Evolutionary conservation across 1,139 yeast genomes (phyloP).

Genomic region (Trichomonascaceae sp.): DNA sequence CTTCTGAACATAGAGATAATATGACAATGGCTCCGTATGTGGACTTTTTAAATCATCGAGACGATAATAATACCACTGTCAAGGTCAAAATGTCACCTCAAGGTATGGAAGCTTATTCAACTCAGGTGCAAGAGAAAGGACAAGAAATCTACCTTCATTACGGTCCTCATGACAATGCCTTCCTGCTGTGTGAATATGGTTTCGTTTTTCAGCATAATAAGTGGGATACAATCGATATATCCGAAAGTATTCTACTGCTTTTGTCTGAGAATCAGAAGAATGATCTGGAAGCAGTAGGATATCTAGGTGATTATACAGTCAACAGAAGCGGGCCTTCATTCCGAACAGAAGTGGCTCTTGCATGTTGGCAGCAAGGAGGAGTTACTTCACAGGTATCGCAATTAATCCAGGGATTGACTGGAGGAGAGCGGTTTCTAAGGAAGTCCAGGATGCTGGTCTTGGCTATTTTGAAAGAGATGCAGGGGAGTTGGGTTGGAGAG

Average conservation of each 20-base stretch:
- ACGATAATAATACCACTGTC: slow-evolving; percentile 38
- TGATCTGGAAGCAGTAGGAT: slow-evolving; percentile 48
- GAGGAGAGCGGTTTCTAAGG: slow-evolving; percentile 11
- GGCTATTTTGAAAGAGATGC: slow-evolving; percentile 9
- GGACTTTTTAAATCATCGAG: slow-evolving; percentile 77
- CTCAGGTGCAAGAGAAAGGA: slow-evolving; percentile 32
- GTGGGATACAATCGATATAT: slow-evolving; percentile 69
- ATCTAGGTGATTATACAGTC: slow-evolving; percentile 70
- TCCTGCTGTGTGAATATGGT: slow-evolving; percentile 81
- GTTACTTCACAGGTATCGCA: slow-evolving; percentile 12
- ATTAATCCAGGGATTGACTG: slow-evolving; percentile 14
- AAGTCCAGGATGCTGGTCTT: slow-evolving; percentile 6
- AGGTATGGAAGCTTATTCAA: slow-evolving; percentile 44
- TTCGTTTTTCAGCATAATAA: slow-evolving; percentile 52
- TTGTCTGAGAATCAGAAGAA: slow-evolving; percentile 38
- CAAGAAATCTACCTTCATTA: slow-evolving; percentile 70
- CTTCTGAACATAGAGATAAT: slow-evolving; percentile 38
- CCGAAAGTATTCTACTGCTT: slow-evolving; percentile 37
- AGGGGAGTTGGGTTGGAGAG: slow-evolving; percentile 5
- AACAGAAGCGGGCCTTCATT: slow-evolving; percentile 52
- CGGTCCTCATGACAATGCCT: slow-evolving; percentile 84
- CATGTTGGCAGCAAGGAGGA: slow-evolving; percentile 40
- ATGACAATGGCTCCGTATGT: slow-evolving; percentile 89
- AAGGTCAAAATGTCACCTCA: slow-evolving; percentile 40
- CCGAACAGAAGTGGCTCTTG: slow-evolving; percentile 69